These are phyloP conservation scores for Domatiomyces catenatus DNA, from an alignment of 2,329 filamentous ascomycete genomes.

Conservation along the genomic window DNA sequence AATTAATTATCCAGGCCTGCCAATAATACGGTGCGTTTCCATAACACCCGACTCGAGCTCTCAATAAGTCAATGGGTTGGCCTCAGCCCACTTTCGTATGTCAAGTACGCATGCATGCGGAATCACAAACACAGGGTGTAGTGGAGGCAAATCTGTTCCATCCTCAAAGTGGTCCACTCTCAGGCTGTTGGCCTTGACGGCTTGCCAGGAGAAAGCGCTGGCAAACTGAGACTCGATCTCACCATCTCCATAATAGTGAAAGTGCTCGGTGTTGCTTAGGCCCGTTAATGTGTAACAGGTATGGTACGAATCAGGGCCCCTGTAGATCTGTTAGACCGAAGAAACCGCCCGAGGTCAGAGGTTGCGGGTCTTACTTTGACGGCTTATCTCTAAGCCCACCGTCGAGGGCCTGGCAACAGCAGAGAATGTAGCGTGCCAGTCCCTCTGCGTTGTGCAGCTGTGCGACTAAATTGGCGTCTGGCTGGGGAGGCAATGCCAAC, in stretches of 20 bases:
- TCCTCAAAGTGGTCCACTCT: conserved; percentile 26
- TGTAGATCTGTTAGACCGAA: conserved; percentile 21
- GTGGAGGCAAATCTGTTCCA: conserved; percentile 34
- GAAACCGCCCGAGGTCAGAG: neutral
- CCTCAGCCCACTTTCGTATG: conserved; percentile 49
- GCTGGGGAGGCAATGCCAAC: conserved; percentile 17
- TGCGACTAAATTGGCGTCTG: conserved; percentile 5
- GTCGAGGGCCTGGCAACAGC: conserved; percentile 63
- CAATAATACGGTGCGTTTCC: neutral
- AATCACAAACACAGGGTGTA: conserved; percentile 77
- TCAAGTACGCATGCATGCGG: conserved; percentile 53
- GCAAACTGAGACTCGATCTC: conserved; percentile 21
- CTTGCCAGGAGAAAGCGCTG: conserved; percentile 27
- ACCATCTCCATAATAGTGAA: conserved; percentile 29
- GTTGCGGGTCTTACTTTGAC: conserved; percentile 49
- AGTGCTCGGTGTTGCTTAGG: conserved; percentile 65
- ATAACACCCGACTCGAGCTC: neutral
- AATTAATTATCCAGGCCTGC: neutral
- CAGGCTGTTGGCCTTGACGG: conserved; percentile 28
- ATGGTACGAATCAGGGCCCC: conserved; percentile 74
- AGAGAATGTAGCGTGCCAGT: conserved; percentile 74
- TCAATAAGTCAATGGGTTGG: conserved; percentile 66
- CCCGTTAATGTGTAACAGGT: conserved; percentile 83
- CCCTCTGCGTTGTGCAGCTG: conserved; percentile 65
- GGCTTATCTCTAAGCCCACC: conserved; percentile 91